Base-by-base conservation (phyloP, 2,329 filamentous ascomycete species). In the Cucurbitaria berberidis region DNA sequence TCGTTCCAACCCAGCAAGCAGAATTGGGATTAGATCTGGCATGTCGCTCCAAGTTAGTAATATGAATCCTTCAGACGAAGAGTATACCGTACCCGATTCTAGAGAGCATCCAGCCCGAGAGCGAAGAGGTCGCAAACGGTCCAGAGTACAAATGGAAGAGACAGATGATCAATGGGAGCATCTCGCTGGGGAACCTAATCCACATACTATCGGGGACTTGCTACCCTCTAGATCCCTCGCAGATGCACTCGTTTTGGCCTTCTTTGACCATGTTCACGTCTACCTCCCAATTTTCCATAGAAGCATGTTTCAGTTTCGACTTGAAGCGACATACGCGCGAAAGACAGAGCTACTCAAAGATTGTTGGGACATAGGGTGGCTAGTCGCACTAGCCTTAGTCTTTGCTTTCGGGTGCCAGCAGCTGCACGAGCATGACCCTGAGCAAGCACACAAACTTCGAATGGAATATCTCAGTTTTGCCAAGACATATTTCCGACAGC, bases 391-490 rank as follows among this genome's bases (percentile, higher is more conserved):
- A 22, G 75, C 76, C 41, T 70, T 79, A 64, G 72, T 77, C 16
- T 69, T 78, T 21, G 69, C 76, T 4, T 74, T 78, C 49, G 77
- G 77, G 19, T 76, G 76, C 29, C 72, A 78, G 34, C 69, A 69
- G 4, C 59, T 77, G 1, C 68, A 74, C 18, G 72, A 76, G 43
- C 58, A 63, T 38, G 67, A 69, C 40, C 60, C 57, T 3, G 55
- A 60, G 8, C 55, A 64, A 39, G 51, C 59, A 16, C 53, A 59
- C 15, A 56, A 45, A n/a, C 45, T 69, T 19, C 57, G 63, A 21
- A 27, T 59, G 35, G 65, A 67, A 21, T 69, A 68, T 30, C 54
- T 71, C 19, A 49, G 50, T 16, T 65, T 74, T 26, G 67, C 73
- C 3, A 71, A 75, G 42, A 62, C 67, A 1, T 62, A 67, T 45